Base-by-base conservation (phyloP, 1,284 basidiomycete species). In the Meripilus lineatus region DNA sequence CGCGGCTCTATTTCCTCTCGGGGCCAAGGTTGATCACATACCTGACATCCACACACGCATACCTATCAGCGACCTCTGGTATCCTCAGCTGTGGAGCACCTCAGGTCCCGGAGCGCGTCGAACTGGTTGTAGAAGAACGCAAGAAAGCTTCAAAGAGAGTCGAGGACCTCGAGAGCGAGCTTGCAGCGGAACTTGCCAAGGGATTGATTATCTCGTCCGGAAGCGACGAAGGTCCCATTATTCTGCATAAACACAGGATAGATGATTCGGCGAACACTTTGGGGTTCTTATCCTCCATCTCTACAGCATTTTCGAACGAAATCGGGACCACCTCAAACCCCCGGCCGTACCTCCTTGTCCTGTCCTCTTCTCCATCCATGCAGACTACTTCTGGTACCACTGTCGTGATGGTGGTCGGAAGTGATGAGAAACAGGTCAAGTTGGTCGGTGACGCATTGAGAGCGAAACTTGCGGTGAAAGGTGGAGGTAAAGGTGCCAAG, bases 1-100 rank as follows among this genome's bases (percentile, higher is more conserved):
- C 80, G 21, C 79, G 89, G 13, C 72, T 93, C 3, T 88, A 80
- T 65, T 93, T 94, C 69, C 70, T 86, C 42, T 69, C 81, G n/a
- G 90, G 90, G 3, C 83, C 84, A 7, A 80, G 90, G 11, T 72
- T 90, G 10, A 74, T 87, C 37, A 56, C 66, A 2, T 72, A 87
- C 53, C 67, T 91, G 41, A 66, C 73, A 2, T 66, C 72, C 2
- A 71, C 78, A 1, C 81, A 85, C 55, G 58, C 64, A 15, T 61
- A 74, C 13, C 69, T 92, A 39, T 67, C 78, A 1, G 62, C 65
- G 40, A 73, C 81, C 0, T 73, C 84, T 0, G 67, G 77, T 1
- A 72, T 71, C 13, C 69, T 92, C 22, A 85, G 79, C 41, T 87
- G 84, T 54, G 81, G 83, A 7, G 62, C 74, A 3, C 66, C 76